Evolutionary conservation across 2,329 filamentous ascomycete genomes (phyloP).

Genomic region (Shiraia bambusicola): DNA sequence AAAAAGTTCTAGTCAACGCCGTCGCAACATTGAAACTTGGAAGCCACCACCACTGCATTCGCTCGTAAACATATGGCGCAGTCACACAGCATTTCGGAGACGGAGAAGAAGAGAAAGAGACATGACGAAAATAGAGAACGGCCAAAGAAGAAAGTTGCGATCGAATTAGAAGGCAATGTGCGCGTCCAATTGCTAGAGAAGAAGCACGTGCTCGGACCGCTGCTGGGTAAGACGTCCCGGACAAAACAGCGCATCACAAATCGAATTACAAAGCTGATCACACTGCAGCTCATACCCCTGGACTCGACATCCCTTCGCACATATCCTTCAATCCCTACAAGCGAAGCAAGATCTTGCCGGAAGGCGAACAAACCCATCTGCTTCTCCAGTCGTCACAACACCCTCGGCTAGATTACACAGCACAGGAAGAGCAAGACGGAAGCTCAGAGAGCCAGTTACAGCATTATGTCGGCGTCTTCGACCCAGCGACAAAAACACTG

Average conservation of each 20-base stretch:
- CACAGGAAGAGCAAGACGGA: conserved; percentile 51
- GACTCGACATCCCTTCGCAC: conserved; percentile 43
- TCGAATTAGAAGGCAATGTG: conserved; percentile 43
- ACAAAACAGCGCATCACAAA: not conserved
- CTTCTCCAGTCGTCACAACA: conserved; percentile 64
- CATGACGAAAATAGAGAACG: conserved; percentile 30
- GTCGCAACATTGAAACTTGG: conserved; percentile 6
- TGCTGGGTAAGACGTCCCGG: conserved; percentile 48
- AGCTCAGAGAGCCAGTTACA: conserved; percentile 54
- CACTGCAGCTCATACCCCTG: conserved; percentile 45
- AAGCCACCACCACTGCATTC: conserved; percentile 1
- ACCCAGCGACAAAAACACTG: conserved; percentile 55
- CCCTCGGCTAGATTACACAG: conserved; percentile 61
- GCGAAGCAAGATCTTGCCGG: conserved; percentile 32
- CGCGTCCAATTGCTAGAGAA: conserved; percentile 51
- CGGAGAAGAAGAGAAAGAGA: conserved; percentile 45
- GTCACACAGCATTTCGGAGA: conserved; percentile 32
- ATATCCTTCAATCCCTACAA: conserved; percentile 55
- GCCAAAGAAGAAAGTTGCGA: conserved; percentile 50
- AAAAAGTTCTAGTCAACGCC: conserved; percentile 9
- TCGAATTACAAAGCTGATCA: not conserved
- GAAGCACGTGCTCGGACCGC: conserved; percentile 50
- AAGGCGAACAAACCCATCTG: conserved; percentile 46
- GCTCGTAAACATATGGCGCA: too few species aligned
- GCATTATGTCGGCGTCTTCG: conserved; percentile 63